Conservation (phyloP, 805 yeast species). For the Ogataea methylovora region DNA sequence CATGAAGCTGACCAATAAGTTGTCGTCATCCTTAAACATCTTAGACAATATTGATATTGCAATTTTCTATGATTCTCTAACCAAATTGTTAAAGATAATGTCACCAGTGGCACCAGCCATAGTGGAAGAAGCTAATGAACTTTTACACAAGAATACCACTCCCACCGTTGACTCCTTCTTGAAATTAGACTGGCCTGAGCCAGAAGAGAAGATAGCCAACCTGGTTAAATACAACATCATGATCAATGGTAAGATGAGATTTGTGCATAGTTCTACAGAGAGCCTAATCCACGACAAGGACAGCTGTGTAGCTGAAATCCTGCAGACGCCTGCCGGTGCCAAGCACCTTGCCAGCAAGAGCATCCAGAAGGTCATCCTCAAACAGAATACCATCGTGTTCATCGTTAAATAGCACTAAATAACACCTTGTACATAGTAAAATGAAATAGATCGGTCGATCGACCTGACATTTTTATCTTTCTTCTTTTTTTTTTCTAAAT, state of each 20-base stretch:
- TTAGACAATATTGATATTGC: slow-evolving; percentile 23
- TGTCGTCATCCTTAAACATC: slow-evolving; percentile 31
- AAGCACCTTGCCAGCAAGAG: slow-evolving; percentile 34
- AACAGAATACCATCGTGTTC: slow-evolving; percentile 13
- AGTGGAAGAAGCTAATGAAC: slow-evolving; percentile 78
- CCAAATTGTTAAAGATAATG: slow-evolving; percentile 51
- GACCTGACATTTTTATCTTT: too few species aligned
- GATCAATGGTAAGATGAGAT: slow-evolving; percentile 65
- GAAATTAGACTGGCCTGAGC: slow-evolving; percentile 57
- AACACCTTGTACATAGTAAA: too few species aligned
- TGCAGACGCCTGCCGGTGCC: slow-evolving; percentile 26
- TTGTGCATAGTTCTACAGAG: slow-evolving; percentile 26
- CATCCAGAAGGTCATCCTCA: slow-evolving; percentile 49
- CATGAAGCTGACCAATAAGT: slow-evolving; percentile 68
- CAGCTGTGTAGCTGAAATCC: slow-evolving; percentile 29
- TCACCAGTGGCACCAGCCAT: slow-evolving; percentile 79
- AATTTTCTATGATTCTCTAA: slow-evolving; percentile 40
- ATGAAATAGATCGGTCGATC: too few species aligned
- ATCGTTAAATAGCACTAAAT: not conserved
- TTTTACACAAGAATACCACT: slow-evolving; percentile 17
- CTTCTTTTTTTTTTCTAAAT: too few species aligned
- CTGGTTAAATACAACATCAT: slow-evolving; percentile 46
- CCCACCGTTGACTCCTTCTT: slow-evolving; percentile 35
- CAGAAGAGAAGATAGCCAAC: slow-evolving; percentile 30
- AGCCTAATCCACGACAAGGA: slow-evolving; percentile 29